A percentile compares a stretch with the other conserved stretches of the same genome.
Conservation (phyloP, 2,329 filamentous ascomycete species). For the Fusarium illudens region DNA sequence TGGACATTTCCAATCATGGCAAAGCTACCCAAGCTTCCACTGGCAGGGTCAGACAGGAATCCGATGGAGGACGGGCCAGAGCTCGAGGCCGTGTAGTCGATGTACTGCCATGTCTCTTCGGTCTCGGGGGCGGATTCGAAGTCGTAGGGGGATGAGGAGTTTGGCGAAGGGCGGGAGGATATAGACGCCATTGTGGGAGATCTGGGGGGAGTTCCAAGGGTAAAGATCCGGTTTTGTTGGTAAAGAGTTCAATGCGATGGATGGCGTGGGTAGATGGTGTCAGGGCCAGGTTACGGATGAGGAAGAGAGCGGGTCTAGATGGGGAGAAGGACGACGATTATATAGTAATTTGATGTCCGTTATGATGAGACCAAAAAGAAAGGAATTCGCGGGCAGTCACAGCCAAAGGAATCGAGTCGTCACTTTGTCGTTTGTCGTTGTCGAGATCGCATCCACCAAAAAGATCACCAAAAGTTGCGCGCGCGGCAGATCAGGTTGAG, state of each 20-base stretch:
- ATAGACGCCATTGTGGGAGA: slow-evolving; percentile 49
- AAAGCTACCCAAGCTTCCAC: slow-evolving; percentile 61
- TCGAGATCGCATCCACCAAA: slow-evolving; percentile 4
- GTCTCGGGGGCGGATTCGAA: slow-evolving; percentile 50
- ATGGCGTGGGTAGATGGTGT: background rate
- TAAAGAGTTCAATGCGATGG: background rate
- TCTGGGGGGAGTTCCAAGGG: background rate
- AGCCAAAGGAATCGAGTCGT: background rate
- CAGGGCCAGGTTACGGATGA: background rate
- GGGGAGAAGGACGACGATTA: background rate
- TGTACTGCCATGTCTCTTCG: slow-evolving; percentile 57
- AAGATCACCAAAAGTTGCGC: background rate
- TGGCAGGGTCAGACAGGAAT: slow-evolving; percentile 60
- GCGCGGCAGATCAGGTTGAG: background rate
- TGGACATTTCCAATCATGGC: slow-evolving; percentile 53
- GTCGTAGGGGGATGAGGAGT: slow-evolving; percentile 50
- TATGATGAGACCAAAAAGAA: background rate
- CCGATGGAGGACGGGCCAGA: slow-evolving; percentile 52
- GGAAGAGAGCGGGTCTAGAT: background rate
- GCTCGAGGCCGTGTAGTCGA: slow-evolving; percentile 48
- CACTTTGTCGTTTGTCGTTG: slow-evolving; percentile 12
- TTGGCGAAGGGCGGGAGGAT: slow-evolving; percentile 51
- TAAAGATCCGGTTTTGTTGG: background rate
- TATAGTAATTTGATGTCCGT: background rate
- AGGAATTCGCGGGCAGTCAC: background rate